phyloP scores from a whole-genome alignment of 805 yeast genomes.

The Isabelozyma heimii region DNA sequence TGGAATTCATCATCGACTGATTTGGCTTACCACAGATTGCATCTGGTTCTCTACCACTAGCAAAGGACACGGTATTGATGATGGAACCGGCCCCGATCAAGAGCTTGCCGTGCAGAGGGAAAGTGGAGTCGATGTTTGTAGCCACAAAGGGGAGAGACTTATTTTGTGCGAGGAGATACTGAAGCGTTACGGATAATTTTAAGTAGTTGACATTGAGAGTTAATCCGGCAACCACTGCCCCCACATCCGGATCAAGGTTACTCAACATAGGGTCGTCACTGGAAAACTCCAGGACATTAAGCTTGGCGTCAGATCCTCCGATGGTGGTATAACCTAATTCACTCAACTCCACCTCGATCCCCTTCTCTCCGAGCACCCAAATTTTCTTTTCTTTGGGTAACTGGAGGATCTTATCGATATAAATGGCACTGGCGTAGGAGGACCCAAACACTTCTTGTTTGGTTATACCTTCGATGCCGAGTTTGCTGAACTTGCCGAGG shows the following conservation, averaged over 20 bases:
- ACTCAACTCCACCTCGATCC: slow-evolving; percentile 75
- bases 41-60: slow-evolving; percentile 79
- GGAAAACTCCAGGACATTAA: slow-evolving; percentile 46
- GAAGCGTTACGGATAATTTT: slow-evolving; percentile 76
- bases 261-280: slow-evolving; percentile 53
- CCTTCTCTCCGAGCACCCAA: slow-evolving; percentile 86
- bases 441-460: slow-evolving; percentile 84
- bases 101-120: slow-evolving; percentile 80
- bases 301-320: slow-evolving; percentile 78
- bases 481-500: slow-evolving; percentile 65
- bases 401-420: slow-evolving; percentile 70
- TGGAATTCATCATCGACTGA: slow-evolving; percentile 84
- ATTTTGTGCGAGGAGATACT: slow-evolving; percentile 60
- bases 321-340: slow-evolving; percentile 71
- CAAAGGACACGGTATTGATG: slow-evolving; percentile 69
- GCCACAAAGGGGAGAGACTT: slow-evolving; percentile 76
- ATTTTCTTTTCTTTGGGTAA: slow-evolving; percentile 75
- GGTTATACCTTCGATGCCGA: slow-evolving; percentile 47
- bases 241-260: slow-evolving; percentile 69
- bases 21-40: slow-evolving; percentile 90
- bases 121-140: slow-evolving; percentile 93
- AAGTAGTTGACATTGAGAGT: slow-evolving; percentile 76
- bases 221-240: slow-evolving; percentile 88
- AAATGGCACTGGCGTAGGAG: slow-evolving; percentile 87
- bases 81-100: slow-evolving; percentile 96